Conservation (phyloP, 768 basidiomycete species). For the Tephrocybe sp. region DNA sequence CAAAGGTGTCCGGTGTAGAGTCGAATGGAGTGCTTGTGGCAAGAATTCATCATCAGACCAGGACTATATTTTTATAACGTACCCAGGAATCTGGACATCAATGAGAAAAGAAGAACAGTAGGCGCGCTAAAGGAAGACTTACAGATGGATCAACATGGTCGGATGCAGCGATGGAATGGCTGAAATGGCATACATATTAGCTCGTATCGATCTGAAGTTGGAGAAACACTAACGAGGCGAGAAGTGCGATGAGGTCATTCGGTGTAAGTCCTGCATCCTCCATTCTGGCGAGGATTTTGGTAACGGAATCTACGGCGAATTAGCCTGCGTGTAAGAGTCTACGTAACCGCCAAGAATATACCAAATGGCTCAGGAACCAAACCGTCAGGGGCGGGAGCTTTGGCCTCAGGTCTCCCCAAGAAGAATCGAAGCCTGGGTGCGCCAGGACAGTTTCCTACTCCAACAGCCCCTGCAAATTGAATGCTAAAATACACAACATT, state of each 20-base stretch:
- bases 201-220: neutral
- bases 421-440: slow-evolving; percentile 43
- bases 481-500: too few species aligned
- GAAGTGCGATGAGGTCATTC: slow-evolving; percentile 35
- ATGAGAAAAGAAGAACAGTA: neutral
- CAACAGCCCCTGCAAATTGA: slow-evolving; percentile 47
- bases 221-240: slow-evolving; percentile 29
- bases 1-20: slow-evolving; percentile 42
- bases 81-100: slow-evolving; percentile 16
- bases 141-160: slow-evolving; percentile 32
- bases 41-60: neutral
- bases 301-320: slow-evolving; percentile 25
- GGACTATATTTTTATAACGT: slow-evolving; percentile 10
- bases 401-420: slow-evolving; percentile 34
- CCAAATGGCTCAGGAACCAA: slow-evolving; percentile 30
- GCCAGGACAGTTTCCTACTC: slow-evolving; percentile 41
- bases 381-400: slow-evolving; percentile 27
- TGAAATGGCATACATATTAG: neutral
- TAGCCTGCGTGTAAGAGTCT: neutral
- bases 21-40: slow-evolving; percentile 37
- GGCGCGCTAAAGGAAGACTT: slow-evolving; percentile 3
- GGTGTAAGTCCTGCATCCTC: slow-evolving; percentile 34
- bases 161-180: slow-evolving; percentile 26
- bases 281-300: slow-evolving; percentile 32
- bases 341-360: neutral